Base-by-base conservation (phyloP, 495 filamentous ascomycete genomes). In the Evernia prunastri region DNA sequence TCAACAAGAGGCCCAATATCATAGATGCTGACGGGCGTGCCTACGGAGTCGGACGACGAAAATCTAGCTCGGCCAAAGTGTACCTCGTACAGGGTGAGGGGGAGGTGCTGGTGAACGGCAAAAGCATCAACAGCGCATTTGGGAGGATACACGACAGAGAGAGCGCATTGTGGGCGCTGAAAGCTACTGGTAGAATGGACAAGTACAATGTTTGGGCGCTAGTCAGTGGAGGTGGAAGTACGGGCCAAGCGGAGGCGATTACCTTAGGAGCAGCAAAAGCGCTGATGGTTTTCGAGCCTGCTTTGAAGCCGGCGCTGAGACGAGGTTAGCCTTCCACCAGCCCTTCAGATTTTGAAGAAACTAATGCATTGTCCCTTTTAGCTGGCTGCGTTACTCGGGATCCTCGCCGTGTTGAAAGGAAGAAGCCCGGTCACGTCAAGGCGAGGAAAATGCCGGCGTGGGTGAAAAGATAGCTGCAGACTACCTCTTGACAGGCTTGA, bases 391-490 rank as follows among this genome's bases (percentile, higher is more conserved):
- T 97, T 63, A 96, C 92, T 59, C 87, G 96, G 67, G 92, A 99
- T 83, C 84, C 89, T 47, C 89, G 92, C 74, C 85, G 80, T 60
- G 95, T 97, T 65, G 94, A 99, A 79, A 91, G 94, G 70, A 99
- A 99, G 88, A 99, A 99, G 85, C 84, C 91, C 31, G 94, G 94
- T 68, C 87, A 89, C 68, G 74, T 96, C 75, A 97, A 97, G 81
- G 93, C 94, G 49, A 88, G 94, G 77, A 99, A 99, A 84, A 94
- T 90, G 87, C 95, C 92, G 61, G 82, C 95, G 67, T 99, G 94
- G 94, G 93, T 97, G 79, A 97, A 97, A 85, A 73, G 81, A 68
- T 83, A 71, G 49, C 12, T 31, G 58, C 12, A n/a, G 42, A n/a
- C 9, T 42, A 25, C 36, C 29, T 29, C 13, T 54, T 54, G 51